Evolutionary conservation across 768 basidiomycete species (phyloP), one percentile per base, ranked within the genome.

Genomic region (Paxillus ammoniavirescens): DNA sequence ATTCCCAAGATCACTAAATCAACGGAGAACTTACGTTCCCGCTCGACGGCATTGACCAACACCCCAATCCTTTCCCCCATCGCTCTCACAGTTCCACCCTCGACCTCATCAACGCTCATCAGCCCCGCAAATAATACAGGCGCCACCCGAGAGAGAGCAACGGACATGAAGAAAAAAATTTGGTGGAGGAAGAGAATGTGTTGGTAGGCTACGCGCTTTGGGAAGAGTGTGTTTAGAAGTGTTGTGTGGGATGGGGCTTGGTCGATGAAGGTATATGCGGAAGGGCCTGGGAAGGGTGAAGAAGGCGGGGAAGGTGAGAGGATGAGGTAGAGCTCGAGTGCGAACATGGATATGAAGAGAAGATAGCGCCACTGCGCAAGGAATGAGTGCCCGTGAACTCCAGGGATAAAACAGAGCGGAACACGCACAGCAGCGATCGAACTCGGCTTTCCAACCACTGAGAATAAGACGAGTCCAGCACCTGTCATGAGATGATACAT

Each of bases 131-230:
- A 79, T 51, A 93, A 72, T 30, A 82, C 80, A 0, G 91, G 91
- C 0, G 81, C 81, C 5, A 93, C 82, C 17, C 86, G 76, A 14
- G 80, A 82, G 9, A 92, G 76, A 0, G 89, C 90, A 37, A 91
- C 78, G 30, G 82, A 88, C 52, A 86, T 62, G 65, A 89, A 85
- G 61, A 91, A 71, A 68, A 90, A 92, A 26, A 89, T 64, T 57
- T 91, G 84, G 61, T 90, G 91, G 37, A 93, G 74, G 68, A 92
- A 81, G 36, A 81, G 72, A 55, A 91, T 78, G 68, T 93, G 88
- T 63, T 94, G 91, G 65, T 85, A 87, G 1, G 82, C 77, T 1
- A 88, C 80, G 12, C 89, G 80, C 6, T 74, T 71, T 0, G 89
- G 90, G 70, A 89, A 86, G 37, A 80, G 18, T 28, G 58, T 49